Percentiles rank a stretch among this genome's conserved stretches.
Evolutionary conservation across 2,329 filamentous ascomycete genomes (phyloP).

Genomic region (Scopulariopsis brevicaulis): DNA sequence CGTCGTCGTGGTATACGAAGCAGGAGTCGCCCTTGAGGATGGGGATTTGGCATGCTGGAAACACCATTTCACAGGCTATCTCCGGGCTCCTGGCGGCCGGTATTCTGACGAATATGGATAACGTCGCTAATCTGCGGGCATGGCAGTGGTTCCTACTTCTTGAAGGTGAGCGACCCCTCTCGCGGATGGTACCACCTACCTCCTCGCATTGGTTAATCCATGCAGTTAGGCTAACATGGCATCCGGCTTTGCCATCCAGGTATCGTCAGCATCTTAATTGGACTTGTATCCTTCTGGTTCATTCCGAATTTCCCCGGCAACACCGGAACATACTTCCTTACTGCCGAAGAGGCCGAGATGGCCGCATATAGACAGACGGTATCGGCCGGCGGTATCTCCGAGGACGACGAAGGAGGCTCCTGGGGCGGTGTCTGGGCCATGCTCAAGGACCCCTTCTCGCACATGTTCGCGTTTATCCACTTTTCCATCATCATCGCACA

Average conservation of each 20-base stretch:
- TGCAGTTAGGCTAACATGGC: background rate
- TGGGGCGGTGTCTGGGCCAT: slow-evolving; percentile 23
- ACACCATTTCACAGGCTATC: slow-evolving; percentile 29
- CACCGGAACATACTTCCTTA: slow-evolving; percentile 18
- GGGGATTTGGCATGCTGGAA: slow-evolving; percentile 32
- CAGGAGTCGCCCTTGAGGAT: slow-evolving; percentile 28
- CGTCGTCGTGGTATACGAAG: slow-evolving; percentile 34
- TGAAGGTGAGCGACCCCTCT: slow-evolving; percentile 12
- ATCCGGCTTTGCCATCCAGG: slow-evolving; percentile 2
- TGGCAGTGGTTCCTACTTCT: slow-evolving; percentile 32
- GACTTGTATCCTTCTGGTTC: slow-evolving; percentile 18
- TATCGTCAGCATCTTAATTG: slow-evolving; percentile 18
- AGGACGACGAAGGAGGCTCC: slow-evolving; percentile 24
- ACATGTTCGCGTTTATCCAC: slow-evolving; percentile 23
- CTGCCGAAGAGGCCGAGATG: slow-evolving; percentile 24
- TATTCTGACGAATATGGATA: slow-evolving; percentile 30
- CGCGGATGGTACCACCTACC: background rate
- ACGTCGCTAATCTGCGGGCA: slow-evolving; percentile 17
- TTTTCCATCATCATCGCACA: slow-evolving; percentile 29
- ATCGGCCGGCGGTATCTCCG: slow-evolving; percentile 20
- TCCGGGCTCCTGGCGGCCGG: slow-evolving; percentile 30
- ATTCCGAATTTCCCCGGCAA: slow-evolving; percentile 24
- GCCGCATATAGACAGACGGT: slow-evolving; percentile 22
- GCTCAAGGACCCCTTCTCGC: slow-evolving; percentile 22
- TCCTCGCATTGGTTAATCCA: background rate